Percentiles rank a stretch among this genome's conserved stretches.
Evolutionary conservation across 768 basidiomycete genomes (phyloP).

Genomic region (Psilocybe subaeruginosa): DNA sequence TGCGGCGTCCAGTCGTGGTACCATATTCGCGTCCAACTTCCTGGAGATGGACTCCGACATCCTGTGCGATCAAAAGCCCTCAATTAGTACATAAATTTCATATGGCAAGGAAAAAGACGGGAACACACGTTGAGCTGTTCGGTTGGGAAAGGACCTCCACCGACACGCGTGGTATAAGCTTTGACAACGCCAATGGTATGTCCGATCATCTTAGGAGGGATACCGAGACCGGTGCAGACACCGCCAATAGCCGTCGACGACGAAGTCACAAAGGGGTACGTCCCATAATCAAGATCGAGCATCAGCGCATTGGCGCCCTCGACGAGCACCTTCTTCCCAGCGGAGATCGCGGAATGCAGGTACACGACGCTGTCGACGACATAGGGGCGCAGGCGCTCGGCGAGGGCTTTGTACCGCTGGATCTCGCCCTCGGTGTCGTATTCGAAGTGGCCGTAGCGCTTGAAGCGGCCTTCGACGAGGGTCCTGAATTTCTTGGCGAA

Average conservation of each 20-base stretch:
- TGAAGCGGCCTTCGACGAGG: slow-evolving; percentile 95
- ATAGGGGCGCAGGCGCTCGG: slow-evolving; percentile 82
- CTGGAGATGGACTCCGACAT: slow-evolving; percentile 84
- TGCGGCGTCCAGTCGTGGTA: slow-evolving; percentile 87
- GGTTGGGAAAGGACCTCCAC: slow-evolving; percentile 97
- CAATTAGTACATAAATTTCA: slow-evolving; percentile 6
- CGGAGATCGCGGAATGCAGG: slow-evolving; percentile 77
- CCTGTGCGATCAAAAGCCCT: slow-evolving; percentile 42
- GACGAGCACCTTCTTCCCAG: slow-evolving; percentile 83
- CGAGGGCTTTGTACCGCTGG: slow-evolving; percentile 86
- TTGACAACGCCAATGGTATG: slow-evolving; percentile 92
- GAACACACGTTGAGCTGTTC: slow-evolving; percentile 85
- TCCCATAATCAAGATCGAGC: slow-evolving; percentile 98
- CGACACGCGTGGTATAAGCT: slow-evolving; percentile 97
- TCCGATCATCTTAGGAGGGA: slow-evolving; percentile 90
- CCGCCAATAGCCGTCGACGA: slow-evolving; percentile 94
- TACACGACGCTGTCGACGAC: slow-evolving; percentile 89
- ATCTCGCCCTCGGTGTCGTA: slow-evolving; percentile 99
- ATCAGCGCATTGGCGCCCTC: slow-evolving; percentile 99
- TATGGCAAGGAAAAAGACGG: not conserved
- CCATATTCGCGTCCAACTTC: slow-evolving; percentile 94
- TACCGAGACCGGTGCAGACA: slow-evolving; percentile 96
- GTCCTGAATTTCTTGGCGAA: slow-evolving; percentile 94
- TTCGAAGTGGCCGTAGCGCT: slow-evolving; percentile 96
- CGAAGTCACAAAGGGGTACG: slow-evolving; percentile 97